A percentile compares a stretch with the other conserved stretches of the same genome.
Evolutionary conservation across 192 early-diverging fungal genomes (phyloP).

Genomic region (Gamsiella multidivaricata): DNA sequence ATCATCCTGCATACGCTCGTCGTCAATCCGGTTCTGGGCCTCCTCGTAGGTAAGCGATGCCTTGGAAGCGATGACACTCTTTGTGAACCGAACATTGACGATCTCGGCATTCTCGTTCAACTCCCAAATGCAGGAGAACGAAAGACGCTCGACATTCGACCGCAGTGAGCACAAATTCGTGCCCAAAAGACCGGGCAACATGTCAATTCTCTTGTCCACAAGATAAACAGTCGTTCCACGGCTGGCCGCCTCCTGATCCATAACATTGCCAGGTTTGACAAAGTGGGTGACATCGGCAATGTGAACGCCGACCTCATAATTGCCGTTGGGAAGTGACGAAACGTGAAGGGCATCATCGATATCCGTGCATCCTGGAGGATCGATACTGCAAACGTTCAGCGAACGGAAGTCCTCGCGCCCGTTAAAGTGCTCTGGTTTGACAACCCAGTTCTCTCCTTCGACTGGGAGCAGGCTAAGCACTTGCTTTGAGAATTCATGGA

Average conservation of each 20-base stretch:
- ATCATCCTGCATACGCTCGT: conserved; percentile 71
- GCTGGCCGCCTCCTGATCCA: conserved; percentile 87
- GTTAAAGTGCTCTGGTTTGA: conserved; percentile 74
- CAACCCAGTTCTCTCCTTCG: conserved; percentile 91
- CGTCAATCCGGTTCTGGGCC: conserved; percentile 87
- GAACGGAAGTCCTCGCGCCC: conserved; percentile 85
- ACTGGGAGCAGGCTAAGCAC: conserved; percentile 85
- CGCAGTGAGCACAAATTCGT: conserved; percentile 84
- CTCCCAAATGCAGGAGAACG: conserved; percentile 92
- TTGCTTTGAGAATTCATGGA: conserved; percentile 89
- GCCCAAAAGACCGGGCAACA: conserved; percentile 91
- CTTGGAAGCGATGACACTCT: conserved; percentile 89
- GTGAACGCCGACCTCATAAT: conserved; percentile 89
- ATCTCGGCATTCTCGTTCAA: conserved; percentile 70
- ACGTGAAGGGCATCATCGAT: conserved; percentile 99
- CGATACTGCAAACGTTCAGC: conserved; percentile 94
- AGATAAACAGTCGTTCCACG: conserved; percentile 96
- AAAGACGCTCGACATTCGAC: conserved; percentile 88
- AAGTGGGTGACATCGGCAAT: conserved; percentile 99
- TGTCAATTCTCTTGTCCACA: conserved; percentile 90
- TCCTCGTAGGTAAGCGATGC: conserved; percentile 95
- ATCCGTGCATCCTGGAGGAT: conserved; percentile 99
- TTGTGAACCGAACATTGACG: conserved; percentile 85
- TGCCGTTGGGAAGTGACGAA: conserved; percentile 81
- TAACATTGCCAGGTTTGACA: conserved; percentile 79